Conservation (phyloP, 352 stramenopile genomes). For the Phytophthora pistaciae region DNA sequence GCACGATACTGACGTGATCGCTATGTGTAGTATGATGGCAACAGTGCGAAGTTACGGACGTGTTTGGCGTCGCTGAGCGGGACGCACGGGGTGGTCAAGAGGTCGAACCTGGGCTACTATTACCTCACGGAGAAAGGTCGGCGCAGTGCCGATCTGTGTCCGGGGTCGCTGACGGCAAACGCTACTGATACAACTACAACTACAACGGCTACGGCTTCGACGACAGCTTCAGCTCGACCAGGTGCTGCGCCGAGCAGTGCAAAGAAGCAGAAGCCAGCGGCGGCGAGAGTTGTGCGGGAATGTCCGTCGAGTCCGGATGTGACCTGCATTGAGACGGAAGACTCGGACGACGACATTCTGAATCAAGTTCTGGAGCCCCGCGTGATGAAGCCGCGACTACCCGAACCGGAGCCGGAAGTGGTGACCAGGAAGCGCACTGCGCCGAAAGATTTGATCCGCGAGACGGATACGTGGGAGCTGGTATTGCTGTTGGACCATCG, state of each 20-base stretch:
- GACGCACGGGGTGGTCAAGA: slow-evolving; percentile 68
- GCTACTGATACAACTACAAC: not conserved
- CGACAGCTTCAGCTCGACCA: not conserved
- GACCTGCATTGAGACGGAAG: slow-evolving; percentile 51
- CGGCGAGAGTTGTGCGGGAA: slow-evolving; percentile 6
- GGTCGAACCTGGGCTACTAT: slow-evolving; percentile 46
- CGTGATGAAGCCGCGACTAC: not conserved
- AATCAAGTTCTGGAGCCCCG: not conserved
- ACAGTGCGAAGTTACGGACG: slow-evolving; percentile 54
- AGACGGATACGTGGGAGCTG: slow-evolving; percentile 76
- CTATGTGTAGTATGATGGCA: slow-evolving; percentile 62
- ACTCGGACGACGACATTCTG: slow-evolving; percentile 46
- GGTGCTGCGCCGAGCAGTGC: not conserved
- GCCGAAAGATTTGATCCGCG: slow-evolving; percentile 31
- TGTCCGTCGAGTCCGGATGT: slow-evolving; percentile 21
- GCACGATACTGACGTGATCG: no score
- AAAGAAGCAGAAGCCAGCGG: not conserved
- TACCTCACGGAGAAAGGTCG: slow-evolving; percentile 69
- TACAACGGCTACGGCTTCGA: not conserved
- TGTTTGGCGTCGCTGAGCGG: slow-evolving; percentile 64
- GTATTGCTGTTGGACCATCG: slow-evolving; percentile 87
- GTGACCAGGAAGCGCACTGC: not conserved
- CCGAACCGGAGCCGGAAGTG: slow-evolving; percentile 33
- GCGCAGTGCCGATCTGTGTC: slow-evolving; percentile 59
- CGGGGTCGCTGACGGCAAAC: slow-evolving; percentile 26